phyloP scores from a whole-genome alignment of 768 basidiomycete species.

The Calocera viscosa region DNA sequence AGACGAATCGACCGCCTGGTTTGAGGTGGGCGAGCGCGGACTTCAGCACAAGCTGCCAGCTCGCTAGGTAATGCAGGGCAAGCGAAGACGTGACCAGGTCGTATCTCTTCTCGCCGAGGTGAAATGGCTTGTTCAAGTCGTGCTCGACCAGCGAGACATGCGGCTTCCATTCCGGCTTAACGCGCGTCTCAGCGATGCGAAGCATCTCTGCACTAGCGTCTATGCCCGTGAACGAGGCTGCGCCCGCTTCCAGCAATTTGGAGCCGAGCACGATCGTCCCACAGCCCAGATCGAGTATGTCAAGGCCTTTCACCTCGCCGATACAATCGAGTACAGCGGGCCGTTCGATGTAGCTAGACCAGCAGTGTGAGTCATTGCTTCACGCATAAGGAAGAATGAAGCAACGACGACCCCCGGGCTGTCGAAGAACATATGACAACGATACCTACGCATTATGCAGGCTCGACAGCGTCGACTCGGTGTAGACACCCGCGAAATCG shows the following conservation, averaged over 20 bases:
- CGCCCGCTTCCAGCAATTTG: background rate
- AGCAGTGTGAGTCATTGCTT: slow-evolving; percentile 1
- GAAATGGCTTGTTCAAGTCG: background rate
- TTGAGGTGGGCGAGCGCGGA: background rate
- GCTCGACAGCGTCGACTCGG: background rate
- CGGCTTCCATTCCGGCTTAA: background rate
- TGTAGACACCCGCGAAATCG: background rate
- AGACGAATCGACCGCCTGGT: background rate
- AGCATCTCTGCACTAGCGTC: slow-evolving; percentile 2
- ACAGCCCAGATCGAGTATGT: slow-evolving; percentile 4
- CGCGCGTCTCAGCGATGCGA: background rate
- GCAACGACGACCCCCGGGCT: background rate
- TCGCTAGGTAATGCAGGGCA: background rate
- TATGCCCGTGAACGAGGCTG: background rate
- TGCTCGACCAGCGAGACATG: background rate
- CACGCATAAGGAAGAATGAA: background rate
- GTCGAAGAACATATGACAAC: background rate
- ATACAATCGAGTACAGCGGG: background rate
- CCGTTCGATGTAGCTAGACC: background rate
- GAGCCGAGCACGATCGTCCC: slow-evolving; percentile 1
- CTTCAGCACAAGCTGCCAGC: background rate
- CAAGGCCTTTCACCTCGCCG: background rate
- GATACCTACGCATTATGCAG: background rate
- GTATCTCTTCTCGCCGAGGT: background rate
- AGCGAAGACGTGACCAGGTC: background rate